These are phyloP conservation scores for Vitis hybrid DNA, from an alignment of 177 flowering plant genomes.

Conservation along the genomic window DNA sequence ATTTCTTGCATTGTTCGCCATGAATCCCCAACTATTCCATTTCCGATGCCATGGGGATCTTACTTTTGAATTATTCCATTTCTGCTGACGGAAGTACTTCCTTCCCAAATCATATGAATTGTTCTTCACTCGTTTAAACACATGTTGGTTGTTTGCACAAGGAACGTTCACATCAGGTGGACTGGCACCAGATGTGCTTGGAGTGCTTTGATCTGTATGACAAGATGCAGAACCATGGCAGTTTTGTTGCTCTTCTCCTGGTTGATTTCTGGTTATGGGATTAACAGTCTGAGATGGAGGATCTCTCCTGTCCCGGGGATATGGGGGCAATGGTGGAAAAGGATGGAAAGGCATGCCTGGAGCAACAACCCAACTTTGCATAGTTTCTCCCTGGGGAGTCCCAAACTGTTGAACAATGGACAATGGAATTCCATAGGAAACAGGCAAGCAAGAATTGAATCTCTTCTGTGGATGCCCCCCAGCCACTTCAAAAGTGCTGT, in stretches of 20 bases:
- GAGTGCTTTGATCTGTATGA: constrained; percentile 20
- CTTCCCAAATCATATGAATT: constrained; percentile 44
- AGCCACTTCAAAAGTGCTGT: constrained; percentile 31
- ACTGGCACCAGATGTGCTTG: constrained; percentile 27
- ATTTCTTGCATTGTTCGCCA: constrained; percentile 35
- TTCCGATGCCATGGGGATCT: constrained; percentile 56
- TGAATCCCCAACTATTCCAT: constrained; percentile 36
- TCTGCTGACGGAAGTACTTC: constrained; percentile 69
- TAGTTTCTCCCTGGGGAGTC: constrained; percentile 30
- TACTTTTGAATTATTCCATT: constrained; percentile 37
- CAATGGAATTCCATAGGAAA: constrained; percentile 80
- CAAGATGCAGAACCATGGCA: constrained; percentile 12
- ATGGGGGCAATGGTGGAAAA: constrained; percentile 83
- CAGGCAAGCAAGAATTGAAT: constrained; percentile 55
- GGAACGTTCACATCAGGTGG: constrained; percentile 18
- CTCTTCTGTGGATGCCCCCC: constrained; percentile 52
- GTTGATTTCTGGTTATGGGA: constrained; percentile 5
- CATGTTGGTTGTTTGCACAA: constrained; percentile 20
- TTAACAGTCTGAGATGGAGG: constrained; percentile 11
- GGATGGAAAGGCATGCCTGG: constrained; percentile 82
- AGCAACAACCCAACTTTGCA: constrained; percentile 57
- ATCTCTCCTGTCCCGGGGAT: constrained; percentile 35
- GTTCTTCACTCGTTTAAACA: constrained; percentile 29
- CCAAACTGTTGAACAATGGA: constrained; percentile 57
- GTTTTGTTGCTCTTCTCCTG: constrained; percentile 15